Base-by-base conservation (phyloP, 2,329 filamentous ascomycete species). In the Canariomyces notabilis region DNA sequence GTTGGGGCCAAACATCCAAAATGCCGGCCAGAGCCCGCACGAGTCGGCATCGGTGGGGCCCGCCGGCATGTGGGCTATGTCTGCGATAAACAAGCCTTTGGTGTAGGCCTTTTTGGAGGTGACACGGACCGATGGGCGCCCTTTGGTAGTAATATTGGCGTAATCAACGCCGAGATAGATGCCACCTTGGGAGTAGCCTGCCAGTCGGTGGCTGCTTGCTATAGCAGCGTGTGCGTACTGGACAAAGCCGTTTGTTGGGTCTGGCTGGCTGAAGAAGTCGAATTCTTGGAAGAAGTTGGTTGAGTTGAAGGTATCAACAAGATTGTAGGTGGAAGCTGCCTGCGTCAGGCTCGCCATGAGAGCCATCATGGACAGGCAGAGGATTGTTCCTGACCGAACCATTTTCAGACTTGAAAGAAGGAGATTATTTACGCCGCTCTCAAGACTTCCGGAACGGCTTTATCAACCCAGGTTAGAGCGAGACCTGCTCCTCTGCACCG, bases 231-330 rank as follows among this genome's bases (percentile, higher is more conserved):
- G 69, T 44, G 82, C 74, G 58, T 89, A 93, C 50, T 78, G 67
- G 56, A 93, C 87, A 57, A 82, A 88, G 23, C 87, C 88, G 52
- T 82, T 58, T 2, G 87, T 93, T 0, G 87, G 87, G 59, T 93
- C 88, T 0, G 66, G 49, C 3, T 63, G 66, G 42, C 62, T 68
- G 64, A 75, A 82, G 66, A 83, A 82, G 47, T 72, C 67, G 58
- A 80, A 80, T 42, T 67, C 63, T 16, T 68, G 55, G 62, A 80
- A 80, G 64, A 80, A 81, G 67, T 80, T 80, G 59, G 61, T 66
- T 6, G 60, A 47, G 61, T 79, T 69, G 63, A 70, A 80, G 35
- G 63, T 60, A 55, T 74, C 72, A 44, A 68, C 62, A 41, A 79
- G 65, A 9, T 58, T 61, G 60, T 80, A 80, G 43, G 34, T 32